phyloP scores from a whole-genome alignment of 306 rosid genomes.

The Prunus kanzakura region DNA sequence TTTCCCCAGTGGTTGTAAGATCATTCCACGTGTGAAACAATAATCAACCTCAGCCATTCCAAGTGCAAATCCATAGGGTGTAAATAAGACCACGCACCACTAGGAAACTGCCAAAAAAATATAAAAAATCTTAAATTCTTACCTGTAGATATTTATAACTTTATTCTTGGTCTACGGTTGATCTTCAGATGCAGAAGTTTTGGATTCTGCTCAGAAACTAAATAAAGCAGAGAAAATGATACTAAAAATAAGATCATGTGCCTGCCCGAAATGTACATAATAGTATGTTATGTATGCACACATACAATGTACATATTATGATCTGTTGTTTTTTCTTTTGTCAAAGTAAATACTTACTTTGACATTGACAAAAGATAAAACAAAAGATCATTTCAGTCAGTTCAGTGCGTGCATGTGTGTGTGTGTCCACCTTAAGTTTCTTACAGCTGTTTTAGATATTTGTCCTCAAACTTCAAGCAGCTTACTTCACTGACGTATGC shows the following conservation, averaged over 20 bases:
- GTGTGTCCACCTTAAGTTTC: too few species aligned
- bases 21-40: constrained; percentile 21
- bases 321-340: too few species aligned
- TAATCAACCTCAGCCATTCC: constrained; percentile 7
- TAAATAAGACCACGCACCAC: too few species aligned
- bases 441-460: too few species aligned
- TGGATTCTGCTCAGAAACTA: background rate
- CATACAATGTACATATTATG: background rate
- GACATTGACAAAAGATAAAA: too few species aligned
- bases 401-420: too few species aligned
- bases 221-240: background rate
- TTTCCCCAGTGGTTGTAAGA: constrained; percentile 7
- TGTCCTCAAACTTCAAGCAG: too few species aligned
- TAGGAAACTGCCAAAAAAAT: too few species aligned
- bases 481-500: background rate
- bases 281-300: background rate
- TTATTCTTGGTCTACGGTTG: background rate
- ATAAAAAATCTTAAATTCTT: background rate
- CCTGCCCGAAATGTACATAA: too few species aligned
- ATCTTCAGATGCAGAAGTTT: background rate
- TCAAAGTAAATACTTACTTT: too few species aligned
- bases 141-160: background rate
- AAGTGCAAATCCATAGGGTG: constrained; percentile 4
- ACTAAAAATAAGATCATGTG: too few species aligned
- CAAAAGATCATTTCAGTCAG: too few species aligned